Base-by-base conservation (phyloP, 306 rosid genomes). In the Aeschynomene evenia region DNA sequence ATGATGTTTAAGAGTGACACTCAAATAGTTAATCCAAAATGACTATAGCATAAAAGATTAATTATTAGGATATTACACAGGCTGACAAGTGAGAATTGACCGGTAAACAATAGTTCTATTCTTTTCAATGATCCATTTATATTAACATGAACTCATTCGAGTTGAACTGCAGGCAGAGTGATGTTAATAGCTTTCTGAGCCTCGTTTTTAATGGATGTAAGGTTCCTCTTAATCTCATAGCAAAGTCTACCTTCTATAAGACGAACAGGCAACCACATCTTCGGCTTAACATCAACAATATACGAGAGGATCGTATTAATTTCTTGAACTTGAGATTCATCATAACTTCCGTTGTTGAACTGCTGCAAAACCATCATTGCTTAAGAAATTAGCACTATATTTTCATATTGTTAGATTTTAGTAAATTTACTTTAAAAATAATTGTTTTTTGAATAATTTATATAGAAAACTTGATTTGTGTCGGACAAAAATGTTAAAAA, bases 221-320 rank as follows among this genome's bases (percentile, higher is more conserved):
- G 96, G 83, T 94, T 94, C 74, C 39, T 29, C 73, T 85, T 84
- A 45, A 90, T 87, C 86, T 94, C 96, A 52, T 68, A 75, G 83
- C 97, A 84, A 23, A 94, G 92, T 56, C 88, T 83, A 52, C 87
- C 87, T 88, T 94, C 97, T 21, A 90, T 77, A 3, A 94, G 91
- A 58, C 45, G 64, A 57, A 94, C 85, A 1, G 98, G 97, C 78
- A 94, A 63, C 89, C 93, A 81, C 31, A 81, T 66, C 80, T 94
- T 90, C 9, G 98, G 98, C 91, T 84, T 90, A 64, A 90, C 97
- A 78, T 90, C 90, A 42, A 90, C 95, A 18, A 63, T 15, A 48
- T 94, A 94, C 1, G 87, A 77, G 48, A 94, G 91, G 58, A 61
- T 82, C 4, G 89, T 79, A 24, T 28, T 69, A 21, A 28, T 36